Base-by-base conservation (phyloP, 75 land plant species). In the Pseudotsuga menziesii region DNA sequence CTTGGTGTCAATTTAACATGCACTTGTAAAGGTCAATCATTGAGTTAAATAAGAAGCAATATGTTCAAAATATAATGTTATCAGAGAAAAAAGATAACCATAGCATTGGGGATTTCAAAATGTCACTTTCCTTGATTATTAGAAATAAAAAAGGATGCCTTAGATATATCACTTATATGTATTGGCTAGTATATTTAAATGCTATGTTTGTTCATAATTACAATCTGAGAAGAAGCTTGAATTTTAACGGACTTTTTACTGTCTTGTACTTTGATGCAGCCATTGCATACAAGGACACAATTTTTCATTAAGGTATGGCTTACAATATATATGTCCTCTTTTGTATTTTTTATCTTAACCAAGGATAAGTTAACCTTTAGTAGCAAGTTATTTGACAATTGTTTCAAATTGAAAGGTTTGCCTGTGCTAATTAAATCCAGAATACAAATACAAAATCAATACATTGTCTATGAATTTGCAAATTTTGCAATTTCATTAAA, bases 211-310 rank as follows among this genome's bases (percentile, higher is more conserved):
- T 39, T 67, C 7, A 5, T 44, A 44, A 44, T 44, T 44, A 8
- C 48, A 44, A 44, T 23, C 48, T 26, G 39, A 67, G 23, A 0
- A 20, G 5, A 36, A 20, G 7, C 2, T 67, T n/a, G n/a, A n/a
- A n/a, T n/a, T n/a, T n/a, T n/a, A 39, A 39, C 20, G 8, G 3
- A 7, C 9, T 20, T 67, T 67, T 67, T 39, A 17, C 9, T 67
- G 44, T 39, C 17, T 17, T 67, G n/a, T 67, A 67, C 12, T 35
- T 67, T 5, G 36, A 15, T 25, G 74, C 74, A 73, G 74, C 74
- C 74, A 16, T 73, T 73, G 74, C 74, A 48, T 14, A 73, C 74
- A 13, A 73, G 74, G 57, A 73, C 74, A 16, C 32, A 55, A 0
- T 55, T 73, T 73, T 73, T 73, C 23, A 4, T 73, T 22, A 73